Base-by-base conservation (phyloP, 768 basidiomycete species). In the Chalciporus pseudorubinellus region DNA sequence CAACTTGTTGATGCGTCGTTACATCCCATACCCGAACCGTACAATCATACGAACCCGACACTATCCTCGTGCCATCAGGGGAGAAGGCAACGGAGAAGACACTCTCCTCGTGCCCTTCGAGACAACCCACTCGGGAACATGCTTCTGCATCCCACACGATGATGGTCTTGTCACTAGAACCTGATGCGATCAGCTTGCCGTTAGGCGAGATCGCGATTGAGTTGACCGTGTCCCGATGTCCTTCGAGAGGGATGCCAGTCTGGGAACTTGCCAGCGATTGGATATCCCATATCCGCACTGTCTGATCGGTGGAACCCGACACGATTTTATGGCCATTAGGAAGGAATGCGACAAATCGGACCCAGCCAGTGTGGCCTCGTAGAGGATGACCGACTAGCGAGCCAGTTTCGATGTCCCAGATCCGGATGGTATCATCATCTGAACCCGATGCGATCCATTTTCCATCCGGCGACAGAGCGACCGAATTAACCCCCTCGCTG, bases 141-240 rank as follows among this genome's bases (percentile, higher is more conserved):
- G 26, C 18, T 18, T 38, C n/a, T 14, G 44, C 50, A 50, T 59
- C 50, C 59, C 59, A 60, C 16, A 56, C 16, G 19, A 39, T 40
- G 43, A 52, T 12, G 1, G 46, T 52, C 14, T 39, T 18, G 53
- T 58, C 59, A 4, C 24, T 14, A 20, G 58, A 59, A 4, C 59
- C 54, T 13, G 52, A 50, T 22, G 22, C 40, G 16, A 59, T 13
- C 5, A n/a, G 20, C 20, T 20, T 9, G 18, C 58, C 59, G 31
- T 50, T 39, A 12, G 58, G 52, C 2, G 58, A 59, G 48, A 53
- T 46, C 13, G 44, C 44, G 22, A 59, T 38, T 21, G 55, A 53
- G 4, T 4, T 20, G 22, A 59, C 52, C 4, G 2, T 1, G 28
- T 31, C 42, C 10, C 13, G 38, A 46, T 59, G 58, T 6, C 51